Evolutionary conservation across 2,329 filamentous ascomycete genomes (phyloP).

Genomic region (Botrytis elliptica): DNA sequence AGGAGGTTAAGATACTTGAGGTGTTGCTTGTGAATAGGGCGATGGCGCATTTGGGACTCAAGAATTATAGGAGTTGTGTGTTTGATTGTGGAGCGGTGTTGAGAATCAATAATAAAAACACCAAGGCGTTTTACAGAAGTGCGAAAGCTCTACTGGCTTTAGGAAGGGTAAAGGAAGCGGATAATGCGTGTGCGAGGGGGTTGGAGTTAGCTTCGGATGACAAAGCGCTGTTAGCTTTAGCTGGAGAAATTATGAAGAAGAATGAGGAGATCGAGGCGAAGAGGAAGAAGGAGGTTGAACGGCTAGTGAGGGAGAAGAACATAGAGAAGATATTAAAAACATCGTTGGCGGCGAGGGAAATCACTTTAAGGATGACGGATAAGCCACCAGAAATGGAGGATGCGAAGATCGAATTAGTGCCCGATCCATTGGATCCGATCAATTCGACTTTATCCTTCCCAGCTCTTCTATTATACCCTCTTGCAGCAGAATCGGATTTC

Average conservation of each 20-base stretch:
- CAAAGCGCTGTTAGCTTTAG: slow-evolving; percentile 60
- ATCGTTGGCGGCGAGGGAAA: slow-evolving; percentile 67
- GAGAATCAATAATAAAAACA: slow-evolving; percentile 72
- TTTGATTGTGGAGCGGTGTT: slow-evolving; percentile 80
- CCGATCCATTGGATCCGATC: slow-evolving; percentile 67
- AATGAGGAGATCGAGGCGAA: slow-evolving; percentile 55
- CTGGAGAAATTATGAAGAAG: slow-evolving; percentile 61
- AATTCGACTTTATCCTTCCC: slow-evolving; percentile 73
- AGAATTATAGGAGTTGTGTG: slow-evolving; percentile 85
- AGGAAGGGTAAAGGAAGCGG: slow-evolving; percentile 75
- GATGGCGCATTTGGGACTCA: slow-evolving; percentile 81
- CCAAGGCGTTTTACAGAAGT: slow-evolving; percentile 91
- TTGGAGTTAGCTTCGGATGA: slow-evolving; percentile 72
- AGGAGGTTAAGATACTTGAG: slow-evolving; percentile 66
- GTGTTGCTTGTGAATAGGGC: slow-evolving; percentile 83
- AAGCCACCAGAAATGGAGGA: slow-evolving; percentile 87
- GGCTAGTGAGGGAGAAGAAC: slow-evolving; percentile 53
- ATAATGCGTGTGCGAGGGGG: slow-evolving; percentile 73
- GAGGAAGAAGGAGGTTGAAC: slow-evolving; percentile 55
- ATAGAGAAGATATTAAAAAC: slow-evolving; percentile 62
- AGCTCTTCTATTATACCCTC: slow-evolving; percentile 79
- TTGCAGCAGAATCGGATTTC: slow-evolving; percentile 81
- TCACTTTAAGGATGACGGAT: slow-evolving; percentile 64
- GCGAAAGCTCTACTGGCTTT: slow-evolving; percentile 75
- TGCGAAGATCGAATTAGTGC: slow-evolving; percentile 66